Evolutionary conservation across 2,329 filamentous ascomycete species (phyloP).

Genomic region (Ambrosiella cleistominuta): DNA sequence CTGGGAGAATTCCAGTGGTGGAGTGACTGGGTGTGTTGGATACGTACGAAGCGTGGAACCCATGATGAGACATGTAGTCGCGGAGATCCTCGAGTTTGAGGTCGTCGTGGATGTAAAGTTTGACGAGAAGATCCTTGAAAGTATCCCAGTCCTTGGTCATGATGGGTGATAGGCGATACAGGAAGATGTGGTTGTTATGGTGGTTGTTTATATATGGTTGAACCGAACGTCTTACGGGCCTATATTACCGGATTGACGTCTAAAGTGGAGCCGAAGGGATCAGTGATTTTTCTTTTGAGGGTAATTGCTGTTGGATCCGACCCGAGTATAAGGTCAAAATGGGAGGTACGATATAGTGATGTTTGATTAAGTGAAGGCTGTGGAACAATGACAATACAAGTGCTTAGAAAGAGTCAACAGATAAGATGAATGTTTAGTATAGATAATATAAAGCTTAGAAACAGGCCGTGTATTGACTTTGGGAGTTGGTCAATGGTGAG

Average conservation of each 20-base stretch:
- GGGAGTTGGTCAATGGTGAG: too few species aligned
- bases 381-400: background rate
- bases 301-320: too few species aligned
- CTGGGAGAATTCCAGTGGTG: background rate
- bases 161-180: slow-evolving; percentile 13
- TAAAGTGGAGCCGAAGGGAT: background rate
- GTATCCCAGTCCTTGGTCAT: slow-evolving; percentile 30
- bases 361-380: too few species aligned
- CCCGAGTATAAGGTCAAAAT: too few species aligned
- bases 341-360: too few species aligned
- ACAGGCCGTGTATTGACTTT: too few species aligned
- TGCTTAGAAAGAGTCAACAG: background rate
- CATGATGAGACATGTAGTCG: slow-evolving; percentile 22
- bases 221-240: too few species aligned
- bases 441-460: too few species aligned
- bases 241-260: background rate
- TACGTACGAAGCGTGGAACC: slow-evolving; percentile 27
- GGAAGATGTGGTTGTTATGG: background rate
- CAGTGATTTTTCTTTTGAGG: too few species aligned
- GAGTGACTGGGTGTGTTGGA: background rate
- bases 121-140: slow-evolving; percentile 21
- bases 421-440: background rate
- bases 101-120: slow-evolving; percentile 24
- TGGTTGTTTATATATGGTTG: background rate
- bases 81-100: slow-evolving; percentile 25